A percentile compares a stretch with the other conserved stretches of the same genome.
Conservation (phyloP, 2,329 filamentous ascomycete species). For the Pseudopithomyces chartarum region DNA sequence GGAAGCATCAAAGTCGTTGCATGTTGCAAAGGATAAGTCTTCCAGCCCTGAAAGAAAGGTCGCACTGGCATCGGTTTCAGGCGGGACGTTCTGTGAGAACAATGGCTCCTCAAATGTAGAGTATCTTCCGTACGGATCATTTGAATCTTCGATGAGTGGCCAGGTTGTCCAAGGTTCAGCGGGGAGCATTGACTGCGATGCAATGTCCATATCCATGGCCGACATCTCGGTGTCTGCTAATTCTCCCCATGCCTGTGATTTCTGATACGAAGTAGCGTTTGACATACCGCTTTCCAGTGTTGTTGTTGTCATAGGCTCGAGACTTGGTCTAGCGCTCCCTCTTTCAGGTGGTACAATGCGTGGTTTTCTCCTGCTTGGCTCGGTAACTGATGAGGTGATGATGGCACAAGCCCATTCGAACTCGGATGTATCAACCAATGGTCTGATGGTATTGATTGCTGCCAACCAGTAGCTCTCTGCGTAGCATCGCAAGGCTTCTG, state of each 20-base stretch:
- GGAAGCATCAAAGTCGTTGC: background rate
- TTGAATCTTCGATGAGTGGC: no score
- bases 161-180: no score
- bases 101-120: background rate
- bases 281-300: background rate
- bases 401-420: background rate
- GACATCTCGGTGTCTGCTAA: no score
- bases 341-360: background rate
- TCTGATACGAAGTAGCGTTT: no score
- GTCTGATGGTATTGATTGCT: background rate
- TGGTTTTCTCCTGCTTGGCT: background rate
- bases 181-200: no score
- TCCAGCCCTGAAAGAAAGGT: background rate
- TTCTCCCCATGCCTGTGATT: no score
- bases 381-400: background rate
- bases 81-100: background rate
- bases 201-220: no score
- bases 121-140: background rate
- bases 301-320: background rate
- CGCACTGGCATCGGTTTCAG: background rate
- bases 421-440: background rate
- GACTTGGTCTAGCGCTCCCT: background rate
- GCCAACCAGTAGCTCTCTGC: background rate
- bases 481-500: background rate
- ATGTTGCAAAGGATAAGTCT: background rate